Conservation (phyloP, 371 early-diverging fungal genomes). For the Mucor saturninus region DNA sequence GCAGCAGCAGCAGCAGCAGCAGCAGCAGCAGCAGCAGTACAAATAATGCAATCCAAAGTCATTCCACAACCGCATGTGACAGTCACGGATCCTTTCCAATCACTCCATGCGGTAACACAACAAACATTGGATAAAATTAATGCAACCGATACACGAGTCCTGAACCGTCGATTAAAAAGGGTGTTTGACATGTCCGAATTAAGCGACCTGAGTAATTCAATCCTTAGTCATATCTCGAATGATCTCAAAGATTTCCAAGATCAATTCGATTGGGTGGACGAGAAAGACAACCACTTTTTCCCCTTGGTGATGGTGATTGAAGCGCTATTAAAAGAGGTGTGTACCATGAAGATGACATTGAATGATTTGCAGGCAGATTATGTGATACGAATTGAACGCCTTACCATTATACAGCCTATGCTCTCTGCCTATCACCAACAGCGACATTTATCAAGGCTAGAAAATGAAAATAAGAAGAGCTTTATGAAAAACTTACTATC, state of each 20-base stretch:
- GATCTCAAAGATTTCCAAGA: conserved; percentile 57
- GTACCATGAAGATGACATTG: conserved; percentile 57
- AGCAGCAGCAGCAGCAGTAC: not conserved
- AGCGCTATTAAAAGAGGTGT: conserved; percentile 65
- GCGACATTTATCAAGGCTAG: not conserved
- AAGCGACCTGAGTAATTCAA: conserved; percentile 71
- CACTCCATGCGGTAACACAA: conserved; percentile 27
- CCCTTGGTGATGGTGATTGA: conserved; percentile 62
- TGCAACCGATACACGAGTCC: conserved; percentile 58
- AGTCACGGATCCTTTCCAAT: conserved; percentile 13
- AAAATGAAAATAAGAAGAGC: conserved; percentile 1
- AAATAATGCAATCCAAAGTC: not conserved
- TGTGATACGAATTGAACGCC: conserved; percentile 62
- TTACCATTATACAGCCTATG: conserved; percentile 14
- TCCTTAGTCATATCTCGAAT: conserved; percentile 63
- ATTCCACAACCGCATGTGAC: conserved; percentile 2
- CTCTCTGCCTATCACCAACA: not conserved
- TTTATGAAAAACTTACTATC: conserved; percentile 9
- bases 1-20: not conserved
- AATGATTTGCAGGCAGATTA: conserved; percentile 71
- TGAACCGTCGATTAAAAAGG: conserved; percentile 61
- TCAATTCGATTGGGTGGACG: conserved; percentile 55
- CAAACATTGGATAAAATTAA: conserved; percentile 52
- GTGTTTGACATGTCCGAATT: conserved; percentile 74
- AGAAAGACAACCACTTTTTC: conserved; percentile 48